Evolutionary conservation across 2,329 filamentous ascomycete genomes (phyloP).

Genomic region (Penicillium sp.): DNA sequence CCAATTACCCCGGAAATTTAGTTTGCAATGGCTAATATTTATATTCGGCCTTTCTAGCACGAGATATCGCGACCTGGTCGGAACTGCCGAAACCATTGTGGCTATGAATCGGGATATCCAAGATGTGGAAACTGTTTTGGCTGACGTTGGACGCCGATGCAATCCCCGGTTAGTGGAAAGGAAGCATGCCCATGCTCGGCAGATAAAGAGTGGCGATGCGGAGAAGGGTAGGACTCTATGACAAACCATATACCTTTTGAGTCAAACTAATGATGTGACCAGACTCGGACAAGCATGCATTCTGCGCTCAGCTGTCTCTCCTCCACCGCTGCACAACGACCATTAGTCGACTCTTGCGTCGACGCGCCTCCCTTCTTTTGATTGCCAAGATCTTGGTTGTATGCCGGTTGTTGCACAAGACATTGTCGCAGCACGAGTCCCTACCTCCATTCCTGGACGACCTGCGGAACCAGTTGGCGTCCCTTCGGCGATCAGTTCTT

Average conservation of each 20-base stretch:
- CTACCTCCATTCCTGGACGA: constrained; percentile 60
- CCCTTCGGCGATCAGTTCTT: constrained; percentile 65
- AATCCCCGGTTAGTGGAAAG: constrained; percentile 69
- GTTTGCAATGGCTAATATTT: neutral
- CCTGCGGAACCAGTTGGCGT: constrained; percentile 64
- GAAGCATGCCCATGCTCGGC: constrained; percentile 61
- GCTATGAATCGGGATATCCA: constrained; percentile 81
- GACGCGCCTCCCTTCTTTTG: constrained; percentile 53
- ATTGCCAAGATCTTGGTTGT: constrained; percentile 74
- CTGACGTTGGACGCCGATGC: constrained; percentile 73
- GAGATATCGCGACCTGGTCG: constrained; percentile 83
- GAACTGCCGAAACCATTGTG: constrained; percentile 91
- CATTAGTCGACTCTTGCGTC: constrained; percentile 56
- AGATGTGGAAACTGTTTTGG: constrained; percentile 69
- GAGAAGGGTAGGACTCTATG: constrained; percentile 32
- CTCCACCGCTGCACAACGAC: constrained; percentile 58
- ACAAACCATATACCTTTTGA: neutral
- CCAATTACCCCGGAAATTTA: constrained; percentile 10
- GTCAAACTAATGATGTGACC: constrained; percentile 24
- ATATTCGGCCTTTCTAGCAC: constrained; percentile 43
- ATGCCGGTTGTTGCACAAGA: constrained; percentile 72
- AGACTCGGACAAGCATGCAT: constrained; percentile 47
- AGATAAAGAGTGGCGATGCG: constrained; percentile 44
- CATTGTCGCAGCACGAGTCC: constrained; percentile 58
- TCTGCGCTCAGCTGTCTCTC: constrained; percentile 59